Conservation (phyloP, 2,329 filamentous ascomycete species). For the Hawksworthiomyces lignivorus region DNA sequence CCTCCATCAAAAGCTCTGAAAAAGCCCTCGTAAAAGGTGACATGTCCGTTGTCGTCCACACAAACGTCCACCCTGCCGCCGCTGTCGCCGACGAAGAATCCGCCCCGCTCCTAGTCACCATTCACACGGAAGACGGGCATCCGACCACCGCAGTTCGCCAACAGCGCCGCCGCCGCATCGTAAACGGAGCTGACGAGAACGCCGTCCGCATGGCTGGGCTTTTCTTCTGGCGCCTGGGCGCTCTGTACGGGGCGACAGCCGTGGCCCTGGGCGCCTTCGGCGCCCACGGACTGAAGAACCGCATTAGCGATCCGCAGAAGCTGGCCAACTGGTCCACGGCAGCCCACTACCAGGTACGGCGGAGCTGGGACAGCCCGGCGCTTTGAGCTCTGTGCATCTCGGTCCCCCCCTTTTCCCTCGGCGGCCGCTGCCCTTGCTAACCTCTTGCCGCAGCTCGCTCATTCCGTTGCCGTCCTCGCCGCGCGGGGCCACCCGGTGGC, state of each 20-base stretch:
- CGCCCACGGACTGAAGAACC: constrained; percentile 57
- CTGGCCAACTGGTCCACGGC: constrained; percentile 57
- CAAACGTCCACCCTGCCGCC: constrained; percentile 1
- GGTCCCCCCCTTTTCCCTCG: background rate
- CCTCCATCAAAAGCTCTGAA: background rate
- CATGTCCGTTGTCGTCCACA: constrained; percentile 12
- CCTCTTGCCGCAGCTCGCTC: constrained; percentile 43
- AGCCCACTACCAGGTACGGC: constrained; percentile 56
- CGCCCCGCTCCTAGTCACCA: constrained; percentile 12
- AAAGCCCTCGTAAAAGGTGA: background rate
- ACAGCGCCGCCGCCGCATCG: constrained; percentile 2
- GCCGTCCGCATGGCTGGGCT: constrained; percentile 8
- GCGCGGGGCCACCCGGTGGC: constrained; percentile 50
- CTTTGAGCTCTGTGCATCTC: no score
- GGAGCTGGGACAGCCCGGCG: no score
- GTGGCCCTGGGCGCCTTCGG: constrained; percentile 60
- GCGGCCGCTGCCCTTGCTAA: background rate
- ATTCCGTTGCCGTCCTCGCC: constrained; percentile 53
- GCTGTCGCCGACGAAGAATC: constrained; percentile 11
- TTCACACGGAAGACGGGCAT: background rate
- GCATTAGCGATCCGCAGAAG: constrained; percentile 49
- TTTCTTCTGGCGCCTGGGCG: constrained; percentile 53
- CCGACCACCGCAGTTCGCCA: background rate
- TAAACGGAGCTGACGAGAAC: background rate
- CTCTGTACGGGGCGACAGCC: constrained; percentile 53